Base-by-base conservation (phyloP, 805 yeast genomes). In the Cyberlindnera maritima region DNA sequence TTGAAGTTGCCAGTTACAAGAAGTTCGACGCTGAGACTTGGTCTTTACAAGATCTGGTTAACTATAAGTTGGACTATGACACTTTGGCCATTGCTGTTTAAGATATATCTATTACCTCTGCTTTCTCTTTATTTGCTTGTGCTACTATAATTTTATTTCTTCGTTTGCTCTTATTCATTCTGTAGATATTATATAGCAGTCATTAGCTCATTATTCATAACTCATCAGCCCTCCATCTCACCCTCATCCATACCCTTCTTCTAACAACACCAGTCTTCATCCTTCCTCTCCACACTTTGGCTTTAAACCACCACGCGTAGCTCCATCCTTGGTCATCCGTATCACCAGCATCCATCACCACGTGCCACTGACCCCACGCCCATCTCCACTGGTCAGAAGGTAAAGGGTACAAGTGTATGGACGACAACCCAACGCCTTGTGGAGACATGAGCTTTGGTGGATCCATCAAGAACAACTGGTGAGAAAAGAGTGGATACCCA, bases 261-360 rank as follows among this genome's bases (percentile, higher is more conserved):
- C 96, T 65, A 2, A 84, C 87, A 60, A 79, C 76, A 48, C 82
- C 76, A 2, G 50, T 46, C 12, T 49, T 48, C 34, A 52, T 48
- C n/a, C 52, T 34, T 3, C 87, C 88, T 55, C 80, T 79, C 96
- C 96, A 87, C 39, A 63, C 59, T 21, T 54, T 56, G 18, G 76
- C 66, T 10, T 67, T 62, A 49, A 82, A 76, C 20, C 72, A 54
- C 65, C 77, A 68, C 47, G 85, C 72, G 58, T 87, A 88, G 28
- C 74, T 61, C 96, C 96, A 87, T n/a, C 96, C 96, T 58, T 83
- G 86, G 56, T 85, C 91, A 62, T 87, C 96, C 18, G 80, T 85
- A 58, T 85, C 89, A 35, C 67, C 65, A 4, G 67, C 63, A 36
- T 48, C 44, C 92, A 88, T 83, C 48, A 83, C 72, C 2, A 85